Evolutionary conservation across 1,284 basidiomycete genomes (phyloP).

Genomic region (Rhodotorula sp.): DNA sequence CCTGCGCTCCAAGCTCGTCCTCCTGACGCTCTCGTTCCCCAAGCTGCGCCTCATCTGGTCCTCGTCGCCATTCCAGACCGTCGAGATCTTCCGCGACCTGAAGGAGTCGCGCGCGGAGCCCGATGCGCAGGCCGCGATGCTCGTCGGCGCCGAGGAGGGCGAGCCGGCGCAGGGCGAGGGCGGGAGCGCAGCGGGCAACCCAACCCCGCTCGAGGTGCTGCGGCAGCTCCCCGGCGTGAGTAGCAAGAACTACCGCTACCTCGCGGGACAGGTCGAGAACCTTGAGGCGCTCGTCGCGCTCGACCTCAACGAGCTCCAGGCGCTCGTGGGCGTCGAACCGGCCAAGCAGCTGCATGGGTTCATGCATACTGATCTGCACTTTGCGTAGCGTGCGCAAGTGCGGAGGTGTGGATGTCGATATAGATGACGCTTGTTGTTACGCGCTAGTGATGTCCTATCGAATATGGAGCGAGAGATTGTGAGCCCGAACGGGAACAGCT

Average conservation of each 20-base stretch:
- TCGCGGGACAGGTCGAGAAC: constrained; percentile 76
- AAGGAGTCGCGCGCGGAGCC: constrained; percentile 84
- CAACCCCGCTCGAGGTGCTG: constrained; percentile 72
- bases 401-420: too few species aligned
- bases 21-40: constrained; percentile 86
- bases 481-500: too few species aligned
- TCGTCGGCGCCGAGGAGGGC: constrained; percentile 69
- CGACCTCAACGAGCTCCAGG: constrained; percentile 63
- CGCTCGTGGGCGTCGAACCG: constrained; percentile 76
- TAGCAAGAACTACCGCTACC: constrained; percentile 79
- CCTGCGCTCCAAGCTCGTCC: constrained; percentile 73
- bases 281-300: constrained; percentile 68
- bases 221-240: constrained; percentile 64
- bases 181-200: constrained; percentile 61
- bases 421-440: too few species aligned
- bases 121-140: constrained; percentile 70
- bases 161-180: constrained; percentile 31
- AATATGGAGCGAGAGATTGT: too few species aligned
- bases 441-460: too few species aligned
- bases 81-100: constrained; percentile 89
- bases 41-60: constrained; percentile 95
- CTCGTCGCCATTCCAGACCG: constrained; percentile 87
- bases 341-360: constrained; percentile 79
- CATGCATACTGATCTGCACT: constrained; percentile 64
- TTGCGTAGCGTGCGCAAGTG: neutral